Evolutionary conservation across 140 eudicot genomes (phyloP), one percentile per base, ranked within the genome.

Genomic region (Stevia rebaudiana): DNA sequence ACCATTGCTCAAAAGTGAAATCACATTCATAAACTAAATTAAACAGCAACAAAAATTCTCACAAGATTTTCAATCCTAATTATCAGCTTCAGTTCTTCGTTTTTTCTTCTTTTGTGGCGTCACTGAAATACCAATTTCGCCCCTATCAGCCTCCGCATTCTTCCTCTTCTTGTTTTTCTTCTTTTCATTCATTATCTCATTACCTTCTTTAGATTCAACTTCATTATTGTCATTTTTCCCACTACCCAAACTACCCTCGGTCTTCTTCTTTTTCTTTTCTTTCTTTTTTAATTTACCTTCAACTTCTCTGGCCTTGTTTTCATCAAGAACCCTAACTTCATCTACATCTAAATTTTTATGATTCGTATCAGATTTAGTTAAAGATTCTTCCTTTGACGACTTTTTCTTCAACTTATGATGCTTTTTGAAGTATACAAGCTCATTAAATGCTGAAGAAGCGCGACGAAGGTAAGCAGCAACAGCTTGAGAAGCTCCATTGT

Each of bases 401-500:
- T n/a, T 48, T 17, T 70, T 82, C 57, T 40, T 42, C 22, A 4
- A 24, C 46, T 30, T 72, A 59, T 65, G 64, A 61, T 79, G 77
- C 73, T 68, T 79, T 63, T 71, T 81, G 28, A 78, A 66, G 71
- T 41, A 76, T 16, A 55, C 79, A 13, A 79, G 79, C 61, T 75
- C 84, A 40, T 68, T 15, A 49, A 82, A 78, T 0, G 81, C 74
- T 1, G 30, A 65, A 28, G 82, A 56, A 69, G 88, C 66, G 59
- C 82, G 84, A 0, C 70, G 66, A 2, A 82, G 81, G 40, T 82
- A 82, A 16, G 76, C 74, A 30, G 78, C 62, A 30, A 82, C 80
- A 0, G 84, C 33, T 31, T 80, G 84, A 46, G 88, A 72, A 54
- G 75, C 82, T 28, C 86, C 86, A 63, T 64, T 81, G 0, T 81